These are phyloP conservation scores for Furcasterigmium sp. DNA, from an alignment of 2,329 filamentous ascomycete species.

Conservation along the genomic window DNA sequence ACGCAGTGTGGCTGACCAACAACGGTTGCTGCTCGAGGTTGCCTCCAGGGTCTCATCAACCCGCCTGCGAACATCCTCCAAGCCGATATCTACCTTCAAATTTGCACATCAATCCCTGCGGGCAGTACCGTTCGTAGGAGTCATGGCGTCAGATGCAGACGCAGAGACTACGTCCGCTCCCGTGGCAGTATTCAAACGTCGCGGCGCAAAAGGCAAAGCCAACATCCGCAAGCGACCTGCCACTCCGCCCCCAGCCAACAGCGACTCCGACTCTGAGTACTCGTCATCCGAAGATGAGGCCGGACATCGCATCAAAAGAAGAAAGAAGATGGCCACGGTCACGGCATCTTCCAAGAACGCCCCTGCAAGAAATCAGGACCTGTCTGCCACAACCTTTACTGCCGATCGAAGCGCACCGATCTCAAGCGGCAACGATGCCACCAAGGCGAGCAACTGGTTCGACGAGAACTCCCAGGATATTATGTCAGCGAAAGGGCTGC, in stretches of 20 bases:
- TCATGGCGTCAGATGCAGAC: not conserved
- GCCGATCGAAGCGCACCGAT: conserved; percentile 60
- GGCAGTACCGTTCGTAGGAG: too few relatives aligned
- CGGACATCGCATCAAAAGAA: conserved; percentile 73
- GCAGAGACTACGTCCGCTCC: conserved; percentile 26
- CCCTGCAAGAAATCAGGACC: conserved; percentile 30
- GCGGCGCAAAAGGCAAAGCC: conserved; percentile 68
- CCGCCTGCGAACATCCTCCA: too few relatives aligned
- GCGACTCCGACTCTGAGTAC: conserved; percentile 56
- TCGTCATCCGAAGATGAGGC: conserved; percentile 72
- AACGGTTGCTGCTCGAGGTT: too few relatives aligned
- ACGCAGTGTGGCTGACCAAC: too few relatives aligned
- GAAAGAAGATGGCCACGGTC: conserved; percentile 62
- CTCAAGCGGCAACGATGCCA: conserved; percentile 75
- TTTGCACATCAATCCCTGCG: too few relatives aligned
- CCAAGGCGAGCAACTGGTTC: conserved; percentile 85
- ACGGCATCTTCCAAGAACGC: conserved; percentile 56
- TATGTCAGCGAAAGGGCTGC: conserved; percentile 45
- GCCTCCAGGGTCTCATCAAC: too few relatives aligned
- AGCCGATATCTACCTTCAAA: too few relatives aligned
- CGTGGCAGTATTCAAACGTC: conserved; percentile 78
- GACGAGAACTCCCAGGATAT: conserved; percentile 60
- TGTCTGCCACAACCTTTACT: conserved; percentile 48
- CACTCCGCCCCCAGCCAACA: conserved; percentile 66
- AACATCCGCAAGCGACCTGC: conserved; percentile 77